Conservation (phyloP, 2,329 filamentous ascomycete species). For the Pseudophaeomoniella oleicola region DNA sequence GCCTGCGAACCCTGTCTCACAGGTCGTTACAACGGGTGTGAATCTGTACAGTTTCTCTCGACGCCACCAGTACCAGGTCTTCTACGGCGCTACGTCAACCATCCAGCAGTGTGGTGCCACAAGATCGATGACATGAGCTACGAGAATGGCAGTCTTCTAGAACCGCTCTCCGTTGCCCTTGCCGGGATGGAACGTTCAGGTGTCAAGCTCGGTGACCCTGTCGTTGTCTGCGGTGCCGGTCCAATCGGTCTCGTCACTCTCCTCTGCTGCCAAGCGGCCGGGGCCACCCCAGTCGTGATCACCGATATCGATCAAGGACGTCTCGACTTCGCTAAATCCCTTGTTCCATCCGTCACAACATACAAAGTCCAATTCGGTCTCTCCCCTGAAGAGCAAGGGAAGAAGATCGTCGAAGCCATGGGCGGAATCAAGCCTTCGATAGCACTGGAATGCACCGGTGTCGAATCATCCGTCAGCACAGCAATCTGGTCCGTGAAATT, state of each 20-base stretch:
- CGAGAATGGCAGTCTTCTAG: slow-evolving; percentile 79
- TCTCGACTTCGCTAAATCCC: slow-evolving; percentile 67
- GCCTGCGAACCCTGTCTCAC: slow-evolving; percentile 82
- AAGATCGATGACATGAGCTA: slow-evolving; percentile 87
- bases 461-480: slow-evolving; percentile 72
- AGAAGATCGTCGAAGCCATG: slow-evolving; percentile 53
- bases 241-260: slow-evolving; percentile 87
- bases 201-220: slow-evolving; percentile 69
- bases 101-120: slow-evolving; percentile 89
- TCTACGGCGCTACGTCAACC: slow-evolving; percentile 83
- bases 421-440: slow-evolving; percentile 69
- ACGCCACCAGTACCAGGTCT: slow-evolving; percentile 82
- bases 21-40: slow-evolving; percentile 90
- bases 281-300: slow-evolving; percentile 80
- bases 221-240: slow-evolving; percentile 81
- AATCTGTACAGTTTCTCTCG: slow-evolving; percentile 70
- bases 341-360: slow-evolving; percentile 66
- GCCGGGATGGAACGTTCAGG: slow-evolving; percentile 75
- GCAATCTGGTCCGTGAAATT: slow-evolving; percentile 89
- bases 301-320: slow-evolving; percentile 87
- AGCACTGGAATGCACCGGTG: slow-evolving; percentile 84
- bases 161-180: slow-evolving; percentile 78
- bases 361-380: slow-evolving; percentile 51
- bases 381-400: slow-evolving; percentile 56
- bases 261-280: slow-evolving; percentile 70